Evolutionary conservation across 257 asterid species (phyloP), one percentile per base, ranked within the genome.

Genomic region (Paraleonurus japonicus): DNA sequence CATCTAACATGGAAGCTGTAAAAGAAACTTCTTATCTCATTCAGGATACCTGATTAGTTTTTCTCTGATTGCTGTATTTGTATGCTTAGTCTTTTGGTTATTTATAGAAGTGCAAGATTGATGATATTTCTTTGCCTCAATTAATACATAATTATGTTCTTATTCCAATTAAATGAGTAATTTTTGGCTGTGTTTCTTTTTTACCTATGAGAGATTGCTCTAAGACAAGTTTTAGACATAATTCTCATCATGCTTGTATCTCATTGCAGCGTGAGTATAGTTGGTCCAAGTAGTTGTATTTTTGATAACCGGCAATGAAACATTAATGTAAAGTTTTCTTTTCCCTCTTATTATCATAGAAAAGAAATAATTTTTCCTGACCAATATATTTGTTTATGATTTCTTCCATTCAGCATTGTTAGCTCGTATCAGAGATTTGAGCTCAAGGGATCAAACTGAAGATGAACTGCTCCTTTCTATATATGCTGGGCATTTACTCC

Each of bases 371-470:
- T 27, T 24, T 67, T 80, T 39, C 35, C 65, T 78, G 64, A 70
- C 73, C 60, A 41, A 67, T 28, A 48, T 37, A 76, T 61, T 54
- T 65, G 50, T 67, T 74, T 51, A 55, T 74, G 78, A 65, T 79
- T 75, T 75, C 62, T 73, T 69, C 51, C 41, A 47, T 79, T 45
- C 86, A 95, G 99, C 79, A 59, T 75, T 95, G 75, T 69, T 95
- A 76, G 88, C 92, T 69, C 95, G 89, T 81, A 89, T 95, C 79
- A 88, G 84, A 81, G 98, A 91, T 65, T 74, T 81, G 58, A 75
- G 82, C 37, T 90, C 85, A 71, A 85, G 65, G 75, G 79, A 75
- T 77, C 84, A 81, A 82, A 86, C 67, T 43, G 95, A 87, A 78
- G 88, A 90, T 11, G 94, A 85, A 48, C 71, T 74, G 82, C 78